A percentile compares a stretch with the other conserved stretches of the same genome.
phyloP scores from a whole-genome alignment of 345 rosid species.

The Trapa incisa region DNA sequence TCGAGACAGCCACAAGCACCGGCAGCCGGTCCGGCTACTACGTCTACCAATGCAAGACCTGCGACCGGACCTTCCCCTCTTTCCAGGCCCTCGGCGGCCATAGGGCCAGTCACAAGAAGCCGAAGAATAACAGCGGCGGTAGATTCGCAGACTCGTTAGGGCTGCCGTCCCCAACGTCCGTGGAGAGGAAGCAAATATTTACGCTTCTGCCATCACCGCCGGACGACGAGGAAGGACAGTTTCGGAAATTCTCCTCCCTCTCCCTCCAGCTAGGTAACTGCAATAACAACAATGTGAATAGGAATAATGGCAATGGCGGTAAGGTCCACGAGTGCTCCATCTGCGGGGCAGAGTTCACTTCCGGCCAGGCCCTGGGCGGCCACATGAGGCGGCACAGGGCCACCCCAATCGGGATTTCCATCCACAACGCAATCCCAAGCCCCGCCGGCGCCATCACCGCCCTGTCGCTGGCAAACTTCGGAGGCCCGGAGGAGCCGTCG shows the following conservation, averaged over 20 bases:
- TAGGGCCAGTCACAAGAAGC: conserved; percentile 37
- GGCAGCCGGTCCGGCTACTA: conserved; percentile 11
- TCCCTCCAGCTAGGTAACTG: conserved; percentile 1
- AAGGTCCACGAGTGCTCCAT: conserved; percentile 31
- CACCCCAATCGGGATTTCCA: conserved; percentile 4
- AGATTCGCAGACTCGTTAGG: neutral
- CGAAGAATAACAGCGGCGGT: conserved; percentile 4
- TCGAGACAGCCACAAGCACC: conserved; percentile 1
- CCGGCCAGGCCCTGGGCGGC: conserved; percentile 35
- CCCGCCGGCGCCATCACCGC: neutral
- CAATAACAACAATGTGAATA: neutral
- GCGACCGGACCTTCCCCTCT: conserved; percentile 29
- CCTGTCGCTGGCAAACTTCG: neutral
- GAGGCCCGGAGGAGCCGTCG: neutral
- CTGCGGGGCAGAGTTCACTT: conserved; percentile 29
- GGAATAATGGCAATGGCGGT: neutral
- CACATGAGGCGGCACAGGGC: conserved; percentile 37
- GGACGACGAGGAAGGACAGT: conserved; percentile 2
- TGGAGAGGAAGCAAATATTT: conserved; percentile 9
- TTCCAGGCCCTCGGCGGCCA: conserved; percentile 42
- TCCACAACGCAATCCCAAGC: neutral
- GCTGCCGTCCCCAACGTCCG: neutral
- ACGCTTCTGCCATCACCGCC: neutral
- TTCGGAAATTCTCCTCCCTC: conserved; percentile 3
- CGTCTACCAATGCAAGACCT: conserved; percentile 32